A percentile compares a stretch with the other conserved stretches of the same genome.
phyloP scores from a whole-genome alignment of 2,329 filamentous ascomycete species.

The Phyllosticta citriasiana region DNA sequence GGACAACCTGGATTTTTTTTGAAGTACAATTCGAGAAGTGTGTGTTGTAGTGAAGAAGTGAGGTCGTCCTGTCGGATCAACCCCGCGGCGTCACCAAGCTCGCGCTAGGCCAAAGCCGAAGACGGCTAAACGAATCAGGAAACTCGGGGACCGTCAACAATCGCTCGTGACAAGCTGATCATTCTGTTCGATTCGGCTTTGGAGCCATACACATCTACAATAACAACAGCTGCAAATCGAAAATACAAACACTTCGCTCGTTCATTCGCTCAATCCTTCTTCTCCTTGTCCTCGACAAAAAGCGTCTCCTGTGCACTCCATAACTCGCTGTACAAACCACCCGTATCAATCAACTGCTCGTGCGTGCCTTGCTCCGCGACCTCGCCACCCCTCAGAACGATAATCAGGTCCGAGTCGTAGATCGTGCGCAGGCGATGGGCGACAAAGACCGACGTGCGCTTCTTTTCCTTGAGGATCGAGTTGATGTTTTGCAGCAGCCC shows the following conservation, averaged over 20 bases:
- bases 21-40: background rate
- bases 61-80: background rate
- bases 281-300: slow-evolving; percentile 14
- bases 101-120: background rate
- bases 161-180: background rate
- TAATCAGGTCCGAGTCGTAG: slow-evolving; percentile 82
- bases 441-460: slow-evolving; percentile 85
- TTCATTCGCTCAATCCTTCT: background rate
- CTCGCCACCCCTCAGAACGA: slow-evolving; percentile 72
- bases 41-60: background rate
- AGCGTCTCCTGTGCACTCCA: slow-evolving; percentile 53
- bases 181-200: background rate
- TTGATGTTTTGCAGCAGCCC: slow-evolving; percentile 88
- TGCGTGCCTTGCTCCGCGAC: slow-evolving; percentile 91
- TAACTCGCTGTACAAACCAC: slow-evolving; percentile 75
- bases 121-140: background rate
- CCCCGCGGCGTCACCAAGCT: background rate
- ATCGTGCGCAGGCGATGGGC: slow-evolving; percentile 89
- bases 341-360: slow-evolving; percentile 65
- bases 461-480: slow-evolving; percentile 78
- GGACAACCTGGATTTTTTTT: too few relatives aligned
- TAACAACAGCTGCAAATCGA: background rate
- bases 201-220: background rate
- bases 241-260: background rate
- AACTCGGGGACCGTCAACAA: background rate